Evolutionary conservation across 768 basidiomycete species (phyloP).

Genomic region (Auricularia cornea): DNA sequence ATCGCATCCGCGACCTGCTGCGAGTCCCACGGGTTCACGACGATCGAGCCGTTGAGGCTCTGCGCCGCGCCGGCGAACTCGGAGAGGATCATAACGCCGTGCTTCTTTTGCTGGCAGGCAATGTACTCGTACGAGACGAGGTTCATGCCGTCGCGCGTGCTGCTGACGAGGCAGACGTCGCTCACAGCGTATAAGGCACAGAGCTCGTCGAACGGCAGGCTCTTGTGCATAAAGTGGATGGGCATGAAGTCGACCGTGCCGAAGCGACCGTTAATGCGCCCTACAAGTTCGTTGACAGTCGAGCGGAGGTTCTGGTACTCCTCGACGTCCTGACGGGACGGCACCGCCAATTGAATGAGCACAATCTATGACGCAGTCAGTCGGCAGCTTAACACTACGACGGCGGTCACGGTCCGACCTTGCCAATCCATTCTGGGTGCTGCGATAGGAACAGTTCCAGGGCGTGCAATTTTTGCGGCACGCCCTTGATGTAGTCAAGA

Average conservation of each 20-base stretch:
- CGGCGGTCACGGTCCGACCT: slow-evolving; percentile 35
- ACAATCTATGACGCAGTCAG: slow-evolving; percentile 54
- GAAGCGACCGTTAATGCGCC: slow-evolving; percentile 96
- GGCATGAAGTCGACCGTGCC: slow-evolving; percentile 99
- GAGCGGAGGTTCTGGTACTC: slow-evolving; percentile 97
- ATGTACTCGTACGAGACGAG: slow-evolving; percentile 98
- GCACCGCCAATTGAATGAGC: slow-evolving; percentile 92
- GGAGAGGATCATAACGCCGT: slow-evolving; percentile 95
- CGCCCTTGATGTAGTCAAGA: slow-evolving; percentile 99
- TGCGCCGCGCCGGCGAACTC: slow-evolving; percentile 98
- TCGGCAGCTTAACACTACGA: not conserved
- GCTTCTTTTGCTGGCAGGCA: slow-evolving; percentile 84
- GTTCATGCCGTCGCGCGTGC: slow-evolving; percentile 98
- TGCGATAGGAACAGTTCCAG: slow-evolving; percentile 94
- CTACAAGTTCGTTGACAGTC: slow-evolving; percentile 95
- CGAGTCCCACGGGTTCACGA: slow-evolving; percentile 99
- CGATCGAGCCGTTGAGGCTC: slow-evolving; percentile 87
- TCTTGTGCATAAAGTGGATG: slow-evolving; percentile 99
- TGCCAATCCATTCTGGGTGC: slow-evolving; percentile 99
- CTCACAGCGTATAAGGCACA: slow-evolving; percentile 96
- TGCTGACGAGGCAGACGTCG: slow-evolving; percentile 92
- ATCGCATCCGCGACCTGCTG: slow-evolving; percentile 98
- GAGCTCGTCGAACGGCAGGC: slow-evolving; percentile 84
- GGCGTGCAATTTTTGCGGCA: slow-evolving; percentile 95
- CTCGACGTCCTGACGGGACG: slow-evolving; percentile 96